Base-by-base conservation (phyloP, 2,329 filamentous ascomycete genomes). In the Pseudogymnoascus sp. region DNA sequence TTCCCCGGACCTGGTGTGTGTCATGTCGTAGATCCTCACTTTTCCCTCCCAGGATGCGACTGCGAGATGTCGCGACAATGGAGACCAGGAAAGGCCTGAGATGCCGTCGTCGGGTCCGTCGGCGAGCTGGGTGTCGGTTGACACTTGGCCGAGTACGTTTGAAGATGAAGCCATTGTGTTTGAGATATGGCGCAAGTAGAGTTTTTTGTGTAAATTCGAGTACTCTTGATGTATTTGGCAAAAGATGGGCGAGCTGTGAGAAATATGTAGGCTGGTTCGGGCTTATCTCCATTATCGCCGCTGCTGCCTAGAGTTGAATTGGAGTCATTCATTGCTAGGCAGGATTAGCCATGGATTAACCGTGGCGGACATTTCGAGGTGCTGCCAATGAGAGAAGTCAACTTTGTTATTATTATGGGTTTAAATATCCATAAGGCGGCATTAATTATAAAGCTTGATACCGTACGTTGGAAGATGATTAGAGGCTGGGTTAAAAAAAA, bases 11-110 rank as follows among this genome's bases (percentile, higher is more conserved):
- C 91, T 91, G 67, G 85, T 86, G 62, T 77, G 78, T 67, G 88
- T 86, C 73, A 97, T 91, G 75, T 97, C 91, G 78, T 97, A 99
- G 73, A 99, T 93, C 72, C 93, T 89, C 67, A 97, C 91, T 75
- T 96, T 96, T 80, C 96, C 96, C 77, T 99, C 95, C 95, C 95
- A 99, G 70, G 91, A 96, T 55, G 91, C 81, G 35, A 97, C 90
- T 25, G 93, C 92, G 16, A 99, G 82, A 73, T 96, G 89, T 70
- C 97, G 91, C 67, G 78, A 83, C 60, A 81, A 81, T 1, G 88
- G 86, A 9, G 89, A 92, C 79, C 97, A 99, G 59, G 86, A 80
- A 65, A 99, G 82, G 72, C 92, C 91, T 35, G 93, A 93, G 71
- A 97, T 89, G 75, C 89, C 90, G 77, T 99, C 95, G 68, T 91